Conservation (phyloP, 139 green algal genomes). For the Chlorella ohadii region DNA sequence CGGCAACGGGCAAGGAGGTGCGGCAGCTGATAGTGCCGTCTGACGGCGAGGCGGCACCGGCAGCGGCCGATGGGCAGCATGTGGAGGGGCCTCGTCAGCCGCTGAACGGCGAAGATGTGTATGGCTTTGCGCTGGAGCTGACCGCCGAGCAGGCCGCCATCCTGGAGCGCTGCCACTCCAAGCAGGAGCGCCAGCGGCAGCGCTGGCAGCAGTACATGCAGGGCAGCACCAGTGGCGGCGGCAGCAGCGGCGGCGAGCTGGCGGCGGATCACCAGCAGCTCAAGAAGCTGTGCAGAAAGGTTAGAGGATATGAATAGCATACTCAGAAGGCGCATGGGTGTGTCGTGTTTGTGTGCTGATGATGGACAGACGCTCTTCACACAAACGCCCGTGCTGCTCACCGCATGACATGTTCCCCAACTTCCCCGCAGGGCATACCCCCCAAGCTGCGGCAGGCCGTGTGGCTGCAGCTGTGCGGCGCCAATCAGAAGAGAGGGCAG, state of each 20-base stretch:
- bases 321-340: no score
- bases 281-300: slow-evolving; percentile 69
- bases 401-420: no score
- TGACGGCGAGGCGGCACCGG: not conserved
- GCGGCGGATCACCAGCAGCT: slow-evolving; percentile 29
- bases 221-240: not conserved
- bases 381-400: no score
- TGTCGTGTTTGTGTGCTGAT: no score
- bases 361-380: no score
- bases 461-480: slow-evolving; percentile 72
- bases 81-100: slow-evolving; percentile 1
- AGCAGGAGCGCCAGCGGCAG: slow-evolving; percentile 11
- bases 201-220: slow-evolving; percentile 46
- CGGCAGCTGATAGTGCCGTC: slow-evolving; percentile 2
- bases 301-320: no score
- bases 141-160: slow-evolving; percentile 39
- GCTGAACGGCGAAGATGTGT: slow-evolving; percentile 35
- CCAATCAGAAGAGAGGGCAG: slow-evolving; percentile 23
- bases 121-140: slow-evolving; percentile 55
- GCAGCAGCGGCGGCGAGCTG: not conserved
- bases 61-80: not conserved
- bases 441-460: slow-evolving; percentile 62
- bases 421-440: slow-evolving; percentile 56
- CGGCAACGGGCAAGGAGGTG: not conserved
- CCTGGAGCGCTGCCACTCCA: slow-evolving; percentile 38